Conservation (phyloP, 1,284 basidiomycete genomes). For the Butyriboletus appendiculatus region DNA sequence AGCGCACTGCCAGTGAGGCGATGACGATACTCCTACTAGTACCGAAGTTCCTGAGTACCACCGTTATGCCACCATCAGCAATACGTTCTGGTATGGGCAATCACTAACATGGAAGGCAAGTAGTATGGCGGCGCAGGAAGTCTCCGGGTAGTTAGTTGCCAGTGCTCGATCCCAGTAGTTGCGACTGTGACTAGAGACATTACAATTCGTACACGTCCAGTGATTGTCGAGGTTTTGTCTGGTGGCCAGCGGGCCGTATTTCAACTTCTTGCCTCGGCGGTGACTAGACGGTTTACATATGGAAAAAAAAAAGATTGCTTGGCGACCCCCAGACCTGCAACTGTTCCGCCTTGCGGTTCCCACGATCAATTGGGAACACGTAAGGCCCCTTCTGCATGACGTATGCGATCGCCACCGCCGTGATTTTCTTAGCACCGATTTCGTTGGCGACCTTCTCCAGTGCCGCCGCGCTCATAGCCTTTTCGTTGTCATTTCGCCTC, state of each 20-base stretch:
- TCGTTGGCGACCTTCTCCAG: conserved; percentile 41
- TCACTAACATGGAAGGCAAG: background rate
- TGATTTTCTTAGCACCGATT: conserved; percentile 38
- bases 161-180: background rate
- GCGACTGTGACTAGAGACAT: too few species aligned
- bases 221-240: too few species aligned
- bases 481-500: conserved; percentile 34
- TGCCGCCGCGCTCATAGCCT: conserved; percentile 22
- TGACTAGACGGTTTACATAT: too few species aligned
- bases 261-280: too few species aligned
- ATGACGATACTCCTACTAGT: background rate
- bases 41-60: too few species aligned
- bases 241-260: too few species aligned
- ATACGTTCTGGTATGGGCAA: background rate
- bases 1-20: background rate
- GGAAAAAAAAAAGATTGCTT: too few species aligned
- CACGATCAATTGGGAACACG: conserved; percentile 52
- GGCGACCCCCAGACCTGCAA: too few species aligned
- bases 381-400: conserved; percentile 48
- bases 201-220: too few species aligned
- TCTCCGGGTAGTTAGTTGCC: background rate
- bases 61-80: too few species aligned
- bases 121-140: too few species aligned
- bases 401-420: conserved; percentile 46
- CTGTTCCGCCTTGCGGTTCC: conserved; percentile 54